Evolutionary conservation across 495 filamentous ascomycete species (phyloP).

Genomic region (Aspergillus baeticus): DNA sequence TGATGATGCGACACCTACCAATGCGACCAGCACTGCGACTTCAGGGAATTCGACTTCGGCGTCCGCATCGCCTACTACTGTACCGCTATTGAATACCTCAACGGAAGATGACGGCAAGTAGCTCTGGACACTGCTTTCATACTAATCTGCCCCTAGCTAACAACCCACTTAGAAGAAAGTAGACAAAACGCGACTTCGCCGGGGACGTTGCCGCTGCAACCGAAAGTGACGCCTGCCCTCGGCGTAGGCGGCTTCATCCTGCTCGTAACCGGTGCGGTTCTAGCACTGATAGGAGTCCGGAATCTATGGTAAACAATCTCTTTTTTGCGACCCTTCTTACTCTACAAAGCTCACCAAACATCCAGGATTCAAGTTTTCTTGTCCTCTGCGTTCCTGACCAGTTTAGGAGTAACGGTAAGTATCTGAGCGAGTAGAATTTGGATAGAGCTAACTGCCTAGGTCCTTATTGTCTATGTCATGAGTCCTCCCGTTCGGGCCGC

Average conservation of each 20-base stretch:
- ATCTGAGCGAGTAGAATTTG: not conserved
- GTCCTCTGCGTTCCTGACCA: conserved; percentile 70
- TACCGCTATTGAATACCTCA: conserved; percentile 21
- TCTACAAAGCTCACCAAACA: conserved; percentile 1
- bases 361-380: conserved; percentile 73
- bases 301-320: conserved; percentile 59
- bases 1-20: not conserved
- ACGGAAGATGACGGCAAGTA: conserved; percentile 16
- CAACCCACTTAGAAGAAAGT: conserved; percentile 14
- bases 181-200: conserved; percentile 21
- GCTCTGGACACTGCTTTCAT: not conserved
- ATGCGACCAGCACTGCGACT: conserved; percentile 16
- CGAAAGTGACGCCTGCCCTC: conserved; percentile 74
- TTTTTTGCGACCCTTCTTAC: too few species aligned
- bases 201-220: conserved; percentile 64
- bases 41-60: conserved; percentile 17
- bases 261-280: conserved; percentile 63
- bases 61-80: conserved; percentile 14
- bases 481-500: conserved; percentile 71
- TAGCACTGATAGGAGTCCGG: conserved; percentile 80
- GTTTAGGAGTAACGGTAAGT: conserved; percentile 68
- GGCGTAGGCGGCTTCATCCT: conserved; percentile 77
- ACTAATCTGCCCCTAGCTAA: conserved; percentile 12
- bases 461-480: conserved; percentile 91
- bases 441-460: conserved; percentile 32